A percentile compares a stretch with the other conserved stretches of the same genome.
Conservation (phyloP, 257 asterid genomes). For the Thymus mandschuricus region DNA sequence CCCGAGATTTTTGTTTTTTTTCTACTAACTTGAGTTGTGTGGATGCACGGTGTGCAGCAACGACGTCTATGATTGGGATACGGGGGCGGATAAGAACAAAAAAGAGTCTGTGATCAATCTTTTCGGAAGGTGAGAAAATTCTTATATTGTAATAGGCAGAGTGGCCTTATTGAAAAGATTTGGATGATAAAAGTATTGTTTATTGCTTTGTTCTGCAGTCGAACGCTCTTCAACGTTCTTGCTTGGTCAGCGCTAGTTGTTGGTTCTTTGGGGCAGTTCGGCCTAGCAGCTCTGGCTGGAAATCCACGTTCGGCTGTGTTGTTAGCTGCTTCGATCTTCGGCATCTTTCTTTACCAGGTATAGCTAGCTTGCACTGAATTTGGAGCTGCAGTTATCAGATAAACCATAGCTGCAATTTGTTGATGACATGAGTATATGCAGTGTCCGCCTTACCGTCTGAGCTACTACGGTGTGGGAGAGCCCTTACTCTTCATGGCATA, state of each 20-base stretch:
- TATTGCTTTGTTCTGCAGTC: conserved; percentile 39
- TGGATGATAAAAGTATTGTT: neutral
- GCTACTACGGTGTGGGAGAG: conserved; percentile 40
- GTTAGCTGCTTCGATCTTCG: conserved; percentile 44
- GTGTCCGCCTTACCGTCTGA: conserved; percentile 59
- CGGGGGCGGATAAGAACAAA: conserved; percentile 71
- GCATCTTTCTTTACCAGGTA: conserved; percentile 70
- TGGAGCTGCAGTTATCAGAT: too few species aligned
- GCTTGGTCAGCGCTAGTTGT: conserved; percentile 51
- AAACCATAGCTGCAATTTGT: too few species aligned
- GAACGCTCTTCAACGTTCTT: conserved; percentile 48
- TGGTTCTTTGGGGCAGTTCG: conserved; percentile 49
- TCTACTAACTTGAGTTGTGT: neutral
- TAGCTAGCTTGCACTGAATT: too few species aligned
- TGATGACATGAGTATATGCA: conserved; percentile 23
- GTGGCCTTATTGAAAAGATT: neutral
- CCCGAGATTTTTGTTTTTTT: too few species aligned
- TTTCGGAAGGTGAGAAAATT: conserved; percentile 46
- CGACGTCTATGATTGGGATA: conserved; percentile 72
- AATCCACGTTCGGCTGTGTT: conserved; percentile 45
- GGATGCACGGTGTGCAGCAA: conserved; percentile 39
- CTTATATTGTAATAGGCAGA: too few species aligned
- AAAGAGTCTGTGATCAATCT: conserved; percentile 66
- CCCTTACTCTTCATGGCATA: conserved; percentile 32
- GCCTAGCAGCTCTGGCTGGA: conserved; percentile 44